A percentile compares a stretch with the other conserved stretches of the same genome.
phyloP scores from a whole-genome alignment of 1,139 yeast species.

The Debaryomycetaceae sp. region DNA sequence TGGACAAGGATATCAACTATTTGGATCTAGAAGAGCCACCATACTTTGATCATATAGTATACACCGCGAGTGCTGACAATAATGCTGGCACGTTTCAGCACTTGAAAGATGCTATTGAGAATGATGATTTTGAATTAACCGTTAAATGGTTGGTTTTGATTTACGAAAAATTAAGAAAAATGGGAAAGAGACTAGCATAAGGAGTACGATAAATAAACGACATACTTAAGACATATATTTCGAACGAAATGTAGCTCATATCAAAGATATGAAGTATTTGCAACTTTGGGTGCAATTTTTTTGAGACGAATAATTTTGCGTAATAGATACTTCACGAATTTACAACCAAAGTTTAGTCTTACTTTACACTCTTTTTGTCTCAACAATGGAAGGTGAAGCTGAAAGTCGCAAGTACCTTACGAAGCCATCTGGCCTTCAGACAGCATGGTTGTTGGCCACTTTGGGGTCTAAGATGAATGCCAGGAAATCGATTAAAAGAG shows the following conservation, averaged over 20 bases:
- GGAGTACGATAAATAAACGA: not conserved
- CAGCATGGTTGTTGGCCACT: conserved; percentile 36
- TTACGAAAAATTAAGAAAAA: conserved; percentile 23
- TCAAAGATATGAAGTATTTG: not conserved
- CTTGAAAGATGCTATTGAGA: conserved; percentile 20
- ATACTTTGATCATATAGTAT: conserved; percentile 24
- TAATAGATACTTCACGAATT: not conserved
- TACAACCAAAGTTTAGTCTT: conserved; percentile 1
- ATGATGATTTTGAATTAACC: conserved; percentile 22
- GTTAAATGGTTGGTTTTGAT: conserved; percentile 27
- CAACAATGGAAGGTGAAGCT: not conserved
- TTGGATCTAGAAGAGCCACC: conserved; percentile 10
- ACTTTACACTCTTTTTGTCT: not conserved
- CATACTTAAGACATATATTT: not conserved
- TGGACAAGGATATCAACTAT: conserved; percentile 20
- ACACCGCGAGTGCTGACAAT: conserved; percentile 13
- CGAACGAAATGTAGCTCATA: too few relatives aligned
- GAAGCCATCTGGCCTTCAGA: conserved; percentile 12
- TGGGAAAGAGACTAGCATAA: conserved; percentile 10
- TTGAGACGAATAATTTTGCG: not conserved
- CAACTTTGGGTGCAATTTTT: not conserved
- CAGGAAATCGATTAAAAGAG: conserved; percentile 28
- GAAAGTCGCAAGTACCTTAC: not conserved
- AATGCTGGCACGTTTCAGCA: conserved; percentile 15
- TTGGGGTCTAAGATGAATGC: conserved; percentile 34